Evolutionary conservation across 2,329 filamentous ascomycete species (phyloP), one percentile per base, ranked within the genome.

Genomic region (Monosporascus cannonballus): DNA sequence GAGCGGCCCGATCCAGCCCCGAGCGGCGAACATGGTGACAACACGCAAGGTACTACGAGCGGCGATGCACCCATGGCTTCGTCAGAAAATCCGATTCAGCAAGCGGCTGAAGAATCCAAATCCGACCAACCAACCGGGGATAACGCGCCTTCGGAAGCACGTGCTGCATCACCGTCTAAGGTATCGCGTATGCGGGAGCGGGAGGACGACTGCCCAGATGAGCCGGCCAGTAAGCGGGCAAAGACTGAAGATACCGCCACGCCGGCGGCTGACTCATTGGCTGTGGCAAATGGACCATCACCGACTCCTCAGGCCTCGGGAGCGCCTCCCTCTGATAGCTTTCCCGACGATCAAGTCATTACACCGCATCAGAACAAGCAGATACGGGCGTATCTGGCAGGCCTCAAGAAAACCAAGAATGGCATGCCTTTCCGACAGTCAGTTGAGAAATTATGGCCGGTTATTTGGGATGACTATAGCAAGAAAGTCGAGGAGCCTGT

Each of bases 361-460:
- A 66, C 65, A 1, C 57, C 59, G 2, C 65, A 62, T 27, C 66
- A 70, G 44, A 66, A 61, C 53, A 64, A 56, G 50, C 62, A 64
- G 52, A 61, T 68, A n/a, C 59, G 85, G 36, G 82, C 84, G 56
- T 78, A 85, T 34, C 73, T 93, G 49, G 86, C 84, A 34, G 85
- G 86, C 50, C 78, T 93, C 52, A 96, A 95, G 74, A 94, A 96
- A 71, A 92, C 90, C 47, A 90, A 93, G 67, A 83, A 86, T 54
- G 89, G 93, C 2, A 72, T 73, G 6, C 81, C 86, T 51, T 97
- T 96, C 73, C 79, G 83, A 57, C 79, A 85, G 42, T 86, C 94
- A 0, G 94, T 97, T 7, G 80, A 89, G 66, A 81, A 79, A 39
- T 74, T 93, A 24, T 89, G 87, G 70, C 80, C 96, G 41, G 77